Evolutionary conservation across 257 asterid species (phyloP).

Genomic region (Solanum virginianum): DNA sequence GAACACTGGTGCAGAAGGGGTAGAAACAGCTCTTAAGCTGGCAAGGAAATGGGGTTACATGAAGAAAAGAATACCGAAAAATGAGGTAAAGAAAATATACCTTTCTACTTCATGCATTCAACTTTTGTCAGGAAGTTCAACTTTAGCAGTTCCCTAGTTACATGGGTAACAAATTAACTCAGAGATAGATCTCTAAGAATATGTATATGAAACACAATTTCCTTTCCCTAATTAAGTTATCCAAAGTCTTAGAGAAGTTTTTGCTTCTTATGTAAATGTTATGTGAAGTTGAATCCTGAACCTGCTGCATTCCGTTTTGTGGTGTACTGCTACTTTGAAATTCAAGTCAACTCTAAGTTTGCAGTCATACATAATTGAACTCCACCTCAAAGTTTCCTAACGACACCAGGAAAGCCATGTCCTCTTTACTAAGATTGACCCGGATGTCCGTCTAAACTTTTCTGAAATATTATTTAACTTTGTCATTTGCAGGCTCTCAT

Average conservation of each 20-base stretch:
- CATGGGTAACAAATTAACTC: neutral
- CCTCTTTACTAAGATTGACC: neutral
- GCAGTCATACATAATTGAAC: neutral
- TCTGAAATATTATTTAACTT: neutral
- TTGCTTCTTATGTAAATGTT: neutral
- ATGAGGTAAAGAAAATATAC: conserved; percentile 39
- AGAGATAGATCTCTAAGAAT: neutral
- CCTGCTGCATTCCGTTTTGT: neutral
- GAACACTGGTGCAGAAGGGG: conserved; percentile 99
- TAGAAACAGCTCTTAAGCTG: conserved; percentile 91
- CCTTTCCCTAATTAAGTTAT: neutral
- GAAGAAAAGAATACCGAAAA: conserved; percentile 70
- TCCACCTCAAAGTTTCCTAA: neutral
- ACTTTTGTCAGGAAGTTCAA: neutral
- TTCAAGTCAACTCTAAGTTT: neutral
- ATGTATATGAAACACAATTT: neutral
- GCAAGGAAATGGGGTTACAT: conserved; percentile 90
- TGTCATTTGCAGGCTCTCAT: conserved; percentile 60
- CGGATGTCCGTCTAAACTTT: neutral
- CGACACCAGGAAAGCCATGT: neutral
- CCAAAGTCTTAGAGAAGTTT: neutral
- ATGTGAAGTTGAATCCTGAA: neutral
- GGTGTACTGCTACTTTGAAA: neutral
- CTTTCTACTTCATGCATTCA: neutral
- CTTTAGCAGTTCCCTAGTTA: neutral